Evolutionary conservation across 2,329 filamentous ascomycete genomes (phyloP).

Genomic region (Paracoccidioides brasiliensis): DNA sequence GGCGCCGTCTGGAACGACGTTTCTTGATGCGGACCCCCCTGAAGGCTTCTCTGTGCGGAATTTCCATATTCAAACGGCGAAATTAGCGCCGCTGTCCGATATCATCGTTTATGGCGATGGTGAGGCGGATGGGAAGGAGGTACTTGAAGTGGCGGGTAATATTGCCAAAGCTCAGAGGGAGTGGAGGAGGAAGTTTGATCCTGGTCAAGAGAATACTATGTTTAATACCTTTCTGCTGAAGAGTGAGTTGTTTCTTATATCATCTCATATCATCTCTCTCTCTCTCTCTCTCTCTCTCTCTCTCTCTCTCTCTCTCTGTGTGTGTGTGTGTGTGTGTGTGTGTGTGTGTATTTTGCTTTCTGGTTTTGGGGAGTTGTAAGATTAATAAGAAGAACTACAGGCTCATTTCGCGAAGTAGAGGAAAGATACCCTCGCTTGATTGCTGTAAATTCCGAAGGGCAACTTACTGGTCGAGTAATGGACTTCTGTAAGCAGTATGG

Average conservation of each 20-base stretch:
- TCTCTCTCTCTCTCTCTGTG: too few relatives aligned
- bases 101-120: constrained; percentile 84
- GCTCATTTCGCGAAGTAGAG: constrained; percentile 60
- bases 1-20: constrained; percentile 43
- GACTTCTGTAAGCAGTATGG: constrained; percentile 54
- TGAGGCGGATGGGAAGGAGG: constrained; percentile 44
- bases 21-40: constrained; percentile 70
- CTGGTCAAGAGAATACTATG: constrained; percentile 41
- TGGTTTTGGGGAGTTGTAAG: constrained; percentile 1
- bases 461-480: constrained; percentile 61
- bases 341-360: background rate
- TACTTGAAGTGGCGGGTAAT: constrained; percentile 49
- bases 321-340: too few relatives aligned
- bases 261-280: too few relatives aligned
- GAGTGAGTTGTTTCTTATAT: constrained; percentile 31
- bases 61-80: constrained; percentile 90
- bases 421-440: constrained; percentile 56
- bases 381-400: constrained; percentile 30
- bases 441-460: constrained; percentile 58
- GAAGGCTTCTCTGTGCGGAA: constrained; percentile 93
- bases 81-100: constrained; percentile 76
- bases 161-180: constrained; percentile 64
- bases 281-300: too few relatives aligned
- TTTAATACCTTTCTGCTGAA: constrained; percentile 79
- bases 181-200: constrained; percentile 56